These are phyloP conservation scores for Camillea tinctor DNA, from an alignment of 2,329 filamentous ascomycete species.

Conservation along the genomic window DNA sequence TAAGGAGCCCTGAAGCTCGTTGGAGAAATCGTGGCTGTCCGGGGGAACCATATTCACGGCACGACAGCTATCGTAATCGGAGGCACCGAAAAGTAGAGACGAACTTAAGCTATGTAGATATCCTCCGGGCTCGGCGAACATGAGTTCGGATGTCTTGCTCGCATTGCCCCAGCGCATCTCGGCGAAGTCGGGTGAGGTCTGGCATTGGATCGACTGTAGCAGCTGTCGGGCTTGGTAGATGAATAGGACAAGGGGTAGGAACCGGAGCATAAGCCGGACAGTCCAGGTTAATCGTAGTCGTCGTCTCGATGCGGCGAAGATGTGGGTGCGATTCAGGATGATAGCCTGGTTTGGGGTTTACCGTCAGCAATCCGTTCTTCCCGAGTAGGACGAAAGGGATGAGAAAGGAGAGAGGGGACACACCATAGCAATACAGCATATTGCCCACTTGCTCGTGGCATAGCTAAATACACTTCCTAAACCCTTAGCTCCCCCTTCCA, in stretches of 20 bases:
- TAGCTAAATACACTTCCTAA: conserved; percentile 88
- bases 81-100: conserved; percentile 68
- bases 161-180: conserved; percentile 68
- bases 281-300: conserved; percentile 75
- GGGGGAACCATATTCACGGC: conserved; percentile 70
- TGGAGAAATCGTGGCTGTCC: conserved; percentile 47
- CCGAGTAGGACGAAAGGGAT: not conserved
- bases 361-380: conserved; percentile 13
- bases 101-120: conserved; percentile 73
- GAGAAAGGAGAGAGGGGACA: conserved; percentile 30
- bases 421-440: conserved; percentile 77
- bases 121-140: conserved; percentile 68
- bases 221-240: conserved; percentile 66
- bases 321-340: conserved; percentile 84
- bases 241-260: conserved; percentile 70
- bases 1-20: conserved; percentile 71
- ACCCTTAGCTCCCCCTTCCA: conserved; percentile 60
- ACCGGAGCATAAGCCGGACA: conserved; percentile 66
- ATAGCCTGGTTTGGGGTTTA: conserved; percentile 58
- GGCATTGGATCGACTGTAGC: conserved; percentile 85
- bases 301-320: conserved; percentile 86
- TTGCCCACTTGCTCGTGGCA: conserved; percentile 86
- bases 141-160: conserved; percentile 62
- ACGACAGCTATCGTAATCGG: conserved; percentile 71
- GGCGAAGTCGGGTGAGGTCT: conserved; percentile 75